A percentile compares a stretch with the other conserved stretches of the same genome.
Conservation (phyloP, 805 yeast species). For the Hanseniaspora taiwanica region DNA sequence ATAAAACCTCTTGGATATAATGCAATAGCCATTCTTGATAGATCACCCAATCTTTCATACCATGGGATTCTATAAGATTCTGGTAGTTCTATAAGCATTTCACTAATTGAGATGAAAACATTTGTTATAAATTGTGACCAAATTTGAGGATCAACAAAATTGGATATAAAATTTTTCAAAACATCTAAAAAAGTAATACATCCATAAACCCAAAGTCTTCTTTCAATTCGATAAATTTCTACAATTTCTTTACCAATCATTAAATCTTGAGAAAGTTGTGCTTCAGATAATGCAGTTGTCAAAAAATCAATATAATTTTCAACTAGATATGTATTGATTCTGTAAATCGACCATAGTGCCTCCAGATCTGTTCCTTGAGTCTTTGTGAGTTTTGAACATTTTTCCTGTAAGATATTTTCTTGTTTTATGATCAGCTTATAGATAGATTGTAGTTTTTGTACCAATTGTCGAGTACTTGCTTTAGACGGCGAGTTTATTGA, state of each 20-base stretch:
- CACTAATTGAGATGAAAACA: slow-evolving; percentile 43
- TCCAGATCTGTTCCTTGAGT: slow-evolving; percentile 40
- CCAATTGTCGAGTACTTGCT: slow-evolving; percentile 47
- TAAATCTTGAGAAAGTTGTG: slow-evolving; percentile 35
- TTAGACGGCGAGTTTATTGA: slow-evolving; percentile 24
- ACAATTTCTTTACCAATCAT: slow-evolving; percentile 55
- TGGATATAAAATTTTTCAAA: slow-evolving; percentile 56
- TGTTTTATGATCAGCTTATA: slow-evolving; percentile 54
- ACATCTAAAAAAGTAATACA: slow-evolving; percentile 71
- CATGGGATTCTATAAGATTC: slow-evolving; percentile 32
- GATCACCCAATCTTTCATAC: slow-evolving; percentile 77
- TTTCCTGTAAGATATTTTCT: slow-evolving; percentile 58
- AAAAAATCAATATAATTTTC: slow-evolving; percentile 64
- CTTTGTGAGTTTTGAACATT: slow-evolving; percentile 46
- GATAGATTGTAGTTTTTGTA: slow-evolving; percentile 60
- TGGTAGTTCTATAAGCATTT: slow-evolving; percentile 27
- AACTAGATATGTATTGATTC: slow-evolving; percentile 47
- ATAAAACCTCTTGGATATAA: slow-evolving; percentile 64
- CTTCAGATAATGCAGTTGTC: slow-evolving; percentile 58
- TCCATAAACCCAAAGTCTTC: slow-evolving; percentile 79
- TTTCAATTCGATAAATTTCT: slow-evolving; percentile 61
- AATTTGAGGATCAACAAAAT: slow-evolving; percentile 65
- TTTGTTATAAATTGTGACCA: slow-evolving; percentile 63
- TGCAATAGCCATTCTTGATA: slow-evolving; percentile 81
- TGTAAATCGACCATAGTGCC: slow-evolving; percentile 61